A percentile compares a stretch with the other conserved stretches of the same genome.
Conservation (phyloP, 352 stramenopile genomes). For the Phytophthora pistaciae region DNA sequence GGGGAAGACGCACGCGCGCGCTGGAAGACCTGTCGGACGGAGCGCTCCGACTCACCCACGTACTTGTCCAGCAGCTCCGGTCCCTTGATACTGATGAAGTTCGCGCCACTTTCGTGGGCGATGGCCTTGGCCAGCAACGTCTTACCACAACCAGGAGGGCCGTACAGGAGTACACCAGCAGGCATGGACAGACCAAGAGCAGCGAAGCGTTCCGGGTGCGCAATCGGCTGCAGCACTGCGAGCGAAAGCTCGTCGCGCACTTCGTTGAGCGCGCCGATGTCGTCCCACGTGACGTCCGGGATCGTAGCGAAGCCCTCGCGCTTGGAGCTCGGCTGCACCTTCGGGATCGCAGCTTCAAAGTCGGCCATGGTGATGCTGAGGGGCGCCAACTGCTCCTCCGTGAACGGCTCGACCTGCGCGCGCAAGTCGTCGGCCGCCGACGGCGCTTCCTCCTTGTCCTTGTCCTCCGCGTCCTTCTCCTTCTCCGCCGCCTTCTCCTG, state of each 20-base stretch:
- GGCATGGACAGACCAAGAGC: slow-evolving; percentile 96
- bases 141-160: slow-evolving; percentile 98
- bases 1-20: slow-evolving; percentile 97
- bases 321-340: slow-evolving; percentile 98
- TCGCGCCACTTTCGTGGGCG: slow-evolving; percentile 97
- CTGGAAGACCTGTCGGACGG: slow-evolving; percentile 97
- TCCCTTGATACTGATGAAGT: slow-evolving; percentile 99
- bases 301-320: slow-evolving; percentile 99
- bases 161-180: slow-evolving; percentile 98
- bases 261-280: slow-evolving; percentile 95
- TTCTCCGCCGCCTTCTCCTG: slow-evolving; percentile 23
- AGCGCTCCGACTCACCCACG: slow-evolving; percentile 97
- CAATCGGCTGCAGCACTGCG: slow-evolving; percentile 98
- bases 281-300: slow-evolving; percentile 98
- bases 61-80: slow-evolving; percentile 99
- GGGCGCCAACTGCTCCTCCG: slow-evolving; percentile 88
- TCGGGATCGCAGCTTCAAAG: slow-evolving; percentile 96
- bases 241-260: slow-evolving; percentile 97
- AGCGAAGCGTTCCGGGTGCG: slow-evolving; percentile 95
- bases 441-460: slow-evolving; percentile 10
- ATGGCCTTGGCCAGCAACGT: slow-evolving; percentile 99
- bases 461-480: slow-evolving; percentile 8
- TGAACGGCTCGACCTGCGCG: slow-evolving; percentile 84
- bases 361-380: slow-evolving; percentile 97
- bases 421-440: slow-evolving; percentile 75